Evolutionary conservation across 164 flowering plant genomes (phyloP), one percentile per base, ranked within the genome.

Genomic region (Chloranthus sessilifolius): DNA sequence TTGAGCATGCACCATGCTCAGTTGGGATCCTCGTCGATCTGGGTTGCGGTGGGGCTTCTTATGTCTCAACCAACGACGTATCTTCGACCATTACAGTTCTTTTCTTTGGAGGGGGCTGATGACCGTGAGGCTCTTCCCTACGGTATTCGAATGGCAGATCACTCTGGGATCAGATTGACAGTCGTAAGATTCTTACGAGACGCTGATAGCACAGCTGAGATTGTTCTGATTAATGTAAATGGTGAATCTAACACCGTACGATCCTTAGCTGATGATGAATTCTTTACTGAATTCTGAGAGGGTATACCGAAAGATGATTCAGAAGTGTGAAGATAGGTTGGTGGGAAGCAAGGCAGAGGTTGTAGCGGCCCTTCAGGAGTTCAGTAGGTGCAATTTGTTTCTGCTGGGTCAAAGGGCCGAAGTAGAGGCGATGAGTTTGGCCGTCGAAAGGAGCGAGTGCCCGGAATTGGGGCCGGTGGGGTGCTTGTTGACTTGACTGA

Each of bases 381-480:
- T 52, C 55, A 66, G 55, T 57, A 60, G 55, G 20, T 67, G 71
- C 59, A 74, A 69, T 60, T 56, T 82, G 31, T 63, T 79, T 11
- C 2, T 77, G 43, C 81, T 79, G 12, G 85, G 85, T 15, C 47
- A 78, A 47, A 53, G 22, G 55, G 66, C 85, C 3, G 38, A 57
- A n/a, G 53, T 21, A 1, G 40, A 36, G 7, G 52, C 49, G 2
- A 36, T 64, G 16, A 30, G 35, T 7, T 28, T 62, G 2, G 37
- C 66, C 33, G 42, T 21, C 27, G 57, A 37, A 31, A 69, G 59
- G n/a, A 52, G 36, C 21, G 83, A 81, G 1, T 75, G 68, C 27
- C 79, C 85, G 1, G 96, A 88, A 50, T 38, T 88, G 19, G 96
- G 96, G 2, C 86, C 86, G 3, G 39, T 82, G 0, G 96, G 88